phyloP scores from a whole-genome alignment of 768 basidiomycete genomes.

The Chalciporus piperatus region DNA sequence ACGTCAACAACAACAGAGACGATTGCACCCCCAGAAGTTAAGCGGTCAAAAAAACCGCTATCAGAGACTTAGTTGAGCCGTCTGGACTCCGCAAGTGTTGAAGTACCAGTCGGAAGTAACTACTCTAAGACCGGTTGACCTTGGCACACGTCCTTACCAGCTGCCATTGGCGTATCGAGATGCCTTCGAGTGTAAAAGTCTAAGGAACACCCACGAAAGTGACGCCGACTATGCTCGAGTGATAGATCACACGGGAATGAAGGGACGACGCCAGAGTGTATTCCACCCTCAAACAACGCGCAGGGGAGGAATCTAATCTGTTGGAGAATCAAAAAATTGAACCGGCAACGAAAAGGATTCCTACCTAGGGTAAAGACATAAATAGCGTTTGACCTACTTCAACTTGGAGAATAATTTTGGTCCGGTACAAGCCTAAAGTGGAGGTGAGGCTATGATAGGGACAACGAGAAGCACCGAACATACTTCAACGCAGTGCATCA shows the following conservation, averaged over 20 bases:
- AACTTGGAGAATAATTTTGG: slow-evolving; percentile 85
- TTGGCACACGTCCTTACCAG: too few relatives aligned
- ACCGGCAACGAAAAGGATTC: neutral
- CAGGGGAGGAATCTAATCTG: slow-evolving; percentile 16
- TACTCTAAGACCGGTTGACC: too few relatives aligned
- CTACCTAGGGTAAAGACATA: slow-evolving; percentile 17
- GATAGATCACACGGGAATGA: neutral
- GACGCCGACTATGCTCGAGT: neutral
- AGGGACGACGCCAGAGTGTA: slow-evolving; percentile 1
- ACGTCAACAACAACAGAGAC: too few relatives aligned
- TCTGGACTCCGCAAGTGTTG: too few relatives aligned
- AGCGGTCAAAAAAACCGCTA: too few relatives aligned
- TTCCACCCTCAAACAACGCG: slow-evolving; percentile 8
- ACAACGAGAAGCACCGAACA: slow-evolving; percentile 25
- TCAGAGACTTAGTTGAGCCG: too few relatives aligned
- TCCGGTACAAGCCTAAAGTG: slow-evolving; percentile 49
- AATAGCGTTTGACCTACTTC: slow-evolving; percentile 18
- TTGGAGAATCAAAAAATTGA: neutral
- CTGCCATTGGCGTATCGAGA: too few relatives aligned
- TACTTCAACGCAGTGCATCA: slow-evolving; percentile 95
- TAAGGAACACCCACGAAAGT: too few relatives aligned
- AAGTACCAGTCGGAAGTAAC: too few relatives aligned
- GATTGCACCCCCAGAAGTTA: too few relatives aligned
- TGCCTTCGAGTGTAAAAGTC: too few relatives aligned
- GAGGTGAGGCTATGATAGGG: slow-evolving; percentile 3